These are phyloP conservation scores for Nannochloropsis granulata DNA, from an alignment of 108 stramenopile species.

Conservation along the genomic window DNA sequence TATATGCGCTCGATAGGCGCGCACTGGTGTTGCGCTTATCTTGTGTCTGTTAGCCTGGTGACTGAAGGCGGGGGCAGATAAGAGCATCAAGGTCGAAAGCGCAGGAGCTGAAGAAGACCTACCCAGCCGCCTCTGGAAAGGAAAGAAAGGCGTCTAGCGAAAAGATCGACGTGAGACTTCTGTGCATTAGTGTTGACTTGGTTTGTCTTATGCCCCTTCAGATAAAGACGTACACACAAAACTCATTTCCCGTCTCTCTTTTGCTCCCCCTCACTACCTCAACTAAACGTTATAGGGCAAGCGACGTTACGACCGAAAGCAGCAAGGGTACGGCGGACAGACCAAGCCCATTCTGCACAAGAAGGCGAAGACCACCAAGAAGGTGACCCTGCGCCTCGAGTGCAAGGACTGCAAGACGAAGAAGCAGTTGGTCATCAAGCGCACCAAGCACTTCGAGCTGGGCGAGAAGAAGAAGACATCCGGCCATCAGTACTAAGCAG, in stretches of 20 bases:
- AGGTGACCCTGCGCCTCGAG: constrained; percentile 94
- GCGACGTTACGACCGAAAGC: constrained; percentile 99
- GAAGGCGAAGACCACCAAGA: constrained; percentile 99
- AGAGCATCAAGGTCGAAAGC: too few relatives aligned
- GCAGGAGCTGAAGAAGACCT: too few relatives aligned
- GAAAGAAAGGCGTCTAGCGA: too few relatives aligned
- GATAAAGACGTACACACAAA: too few relatives aligned
- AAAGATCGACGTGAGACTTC: too few relatives aligned
- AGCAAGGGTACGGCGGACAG: constrained; percentile 99
- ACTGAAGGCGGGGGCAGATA: too few relatives aligned
- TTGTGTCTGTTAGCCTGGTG: too few relatives aligned
- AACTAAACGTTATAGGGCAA: constrained; percentile 43
- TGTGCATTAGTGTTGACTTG: too few relatives aligned
- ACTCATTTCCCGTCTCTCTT: neutral
- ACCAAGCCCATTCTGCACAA: constrained; percentile 99
- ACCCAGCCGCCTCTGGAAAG: too few relatives aligned
- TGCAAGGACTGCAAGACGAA: constrained; percentile 99
- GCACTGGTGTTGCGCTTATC: too few relatives aligned
- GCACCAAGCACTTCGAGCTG: constrained; percentile 99
- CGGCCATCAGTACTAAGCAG: constrained; percentile 83
- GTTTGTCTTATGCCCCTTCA: too few relatives aligned
- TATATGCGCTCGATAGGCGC: too few relatives aligned
- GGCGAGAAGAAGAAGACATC: constrained; percentile 92
- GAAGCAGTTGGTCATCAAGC: constrained; percentile 92
- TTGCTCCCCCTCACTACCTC: neutral